Evolutionary conservation across 345 rosid species (phyloP).

Genomic region (Atalantia buxifolia): DNA sequence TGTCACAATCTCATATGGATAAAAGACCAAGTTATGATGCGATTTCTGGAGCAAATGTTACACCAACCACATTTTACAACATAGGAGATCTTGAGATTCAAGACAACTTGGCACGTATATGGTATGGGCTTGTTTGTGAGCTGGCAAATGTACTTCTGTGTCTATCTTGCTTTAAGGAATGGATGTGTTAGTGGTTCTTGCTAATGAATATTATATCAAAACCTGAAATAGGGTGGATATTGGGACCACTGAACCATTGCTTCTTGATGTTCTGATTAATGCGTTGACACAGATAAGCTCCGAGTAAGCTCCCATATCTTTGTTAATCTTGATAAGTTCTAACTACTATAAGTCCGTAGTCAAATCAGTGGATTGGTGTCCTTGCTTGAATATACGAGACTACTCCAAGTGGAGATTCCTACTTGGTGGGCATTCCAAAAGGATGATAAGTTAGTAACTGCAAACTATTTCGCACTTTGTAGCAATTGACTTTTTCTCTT

Average conservation of each 20-base stretch:
- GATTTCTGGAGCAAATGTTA: constrained; percentile 77
- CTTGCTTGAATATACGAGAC: background rate
- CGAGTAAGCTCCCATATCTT: constrained; percentile 48
- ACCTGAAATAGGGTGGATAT: constrained; percentile 70
- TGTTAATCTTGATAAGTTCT: background rate
- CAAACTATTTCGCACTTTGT: background rate
- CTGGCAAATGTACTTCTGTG: background rate
- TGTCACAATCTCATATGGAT: constrained; percentile 71
- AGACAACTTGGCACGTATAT: constrained; percentile 78
- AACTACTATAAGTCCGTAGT: background rate
- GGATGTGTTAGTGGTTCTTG: background rate
- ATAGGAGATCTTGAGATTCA: constrained; percentile 90
- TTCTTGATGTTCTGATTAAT: constrained; percentile 77
- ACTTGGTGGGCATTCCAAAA: background rate
- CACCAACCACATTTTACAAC: constrained; percentile 81
- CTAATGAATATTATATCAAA: constrained; percentile 10
- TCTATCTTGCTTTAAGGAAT: background rate
- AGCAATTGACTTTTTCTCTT: background rate
- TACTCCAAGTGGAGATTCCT: background rate
- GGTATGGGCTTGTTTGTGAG: constrained; percentile 41
- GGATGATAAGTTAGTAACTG: background rate
- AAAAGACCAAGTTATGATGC: constrained; percentile 78
- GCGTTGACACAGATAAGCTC: constrained; percentile 91
- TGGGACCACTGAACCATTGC: constrained; percentile 73
- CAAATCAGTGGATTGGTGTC: background rate